Base-by-base conservation (phyloP, 83 land plant genomes). In the Thuja plicata region DNA sequence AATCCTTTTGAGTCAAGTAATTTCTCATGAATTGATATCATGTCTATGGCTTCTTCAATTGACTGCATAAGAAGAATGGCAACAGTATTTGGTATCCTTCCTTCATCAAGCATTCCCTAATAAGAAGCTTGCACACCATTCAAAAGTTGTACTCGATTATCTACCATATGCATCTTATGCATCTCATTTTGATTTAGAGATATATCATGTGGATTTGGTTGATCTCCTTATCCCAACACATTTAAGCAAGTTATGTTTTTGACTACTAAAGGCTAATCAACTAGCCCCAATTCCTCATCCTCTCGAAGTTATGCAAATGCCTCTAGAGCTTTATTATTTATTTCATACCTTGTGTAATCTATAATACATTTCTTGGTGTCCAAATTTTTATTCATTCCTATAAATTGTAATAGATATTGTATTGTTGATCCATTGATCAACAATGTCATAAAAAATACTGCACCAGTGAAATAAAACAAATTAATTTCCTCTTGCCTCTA, bases 391-490 rank as follows among this genome's bases (percentile, higher is more conserved):
- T 94, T 92, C 97, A 95, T 93, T 1, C 88, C 52, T 13, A 97
- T 90, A 85, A 94, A 78, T 80, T 90, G 95, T 30, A 98, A 89
- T 38, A 98, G 70, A 84, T 96, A 97, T 87, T 98, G 99, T 46
- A 97, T 95, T 38, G 99, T 97, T 85, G 99, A 95, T 34, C 99
- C 99, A 93, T 98, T 98, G 55, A 96, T 88, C 88, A 95, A 92
- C n/a, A 98, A 96, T 21, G 99, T 98, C 88, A 98, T 88, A 87
- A 98, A 96, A 62, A 97, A 98, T 83, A 98, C 95, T 48, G 99
- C 99, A 48, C 99, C 98, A 57, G 99, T 97, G 89, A 98, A 94
- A 91, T 95, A 96, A 96, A 84, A 97, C 96, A 94, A 98, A 97
- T 92, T 93, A 77, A 24, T 86, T 90, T 89, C 96, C 96, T 16